Evolutionary conservation across 2,329 filamentous ascomycete species (phyloP), one percentile per base, ranked within the genome.

Genomic region (Penicillium sp.): DNA sequence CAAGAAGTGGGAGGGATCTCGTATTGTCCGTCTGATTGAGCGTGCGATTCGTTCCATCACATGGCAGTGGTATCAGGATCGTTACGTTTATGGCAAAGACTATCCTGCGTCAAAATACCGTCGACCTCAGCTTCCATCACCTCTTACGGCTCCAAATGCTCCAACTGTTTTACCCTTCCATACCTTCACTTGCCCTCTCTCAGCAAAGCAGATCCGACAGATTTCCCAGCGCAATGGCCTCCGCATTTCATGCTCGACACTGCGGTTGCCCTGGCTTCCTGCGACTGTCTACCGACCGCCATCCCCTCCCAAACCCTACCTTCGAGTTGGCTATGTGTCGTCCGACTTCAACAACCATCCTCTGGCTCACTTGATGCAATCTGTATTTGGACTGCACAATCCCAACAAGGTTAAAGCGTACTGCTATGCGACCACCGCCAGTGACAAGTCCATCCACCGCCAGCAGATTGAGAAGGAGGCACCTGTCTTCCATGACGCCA

Each of bases 311-410:
- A 83, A 81, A 44, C 92, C 93, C 0, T 86, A 89, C 64, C 82
- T 99, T n/a, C 94, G 92, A 66, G 87, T 99, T 60, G 95, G 95
- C 49, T 99, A 99, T 74, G 88, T 99, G 39, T 98, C 95, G 3
- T 98, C 95, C 0, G 95, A 99, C 76, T 99, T 99, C 78, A 99
- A 99, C 72, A 99, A 99, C 69, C 95, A 99, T 72, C 95, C 95
- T 4, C 80, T 99, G 36, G 95, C 95, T 24, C 95, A 99, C 78
- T 76, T 99, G 56, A 99, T 99, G 95, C 95, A 99, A 78, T 98
- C 95, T 1, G 93, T 98, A 6, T 99, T 99, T 76, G 95, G 95
- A 0, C 82, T 98, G 59, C 95, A 99, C 71, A 82, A 96, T 67
- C 82, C 82, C 0, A 76, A 74, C 24, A 86, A 88, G 27, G 90